Base-by-base conservation (phyloP, 1,139 yeast genomes). In the Geotrichum candidum region DNA sequence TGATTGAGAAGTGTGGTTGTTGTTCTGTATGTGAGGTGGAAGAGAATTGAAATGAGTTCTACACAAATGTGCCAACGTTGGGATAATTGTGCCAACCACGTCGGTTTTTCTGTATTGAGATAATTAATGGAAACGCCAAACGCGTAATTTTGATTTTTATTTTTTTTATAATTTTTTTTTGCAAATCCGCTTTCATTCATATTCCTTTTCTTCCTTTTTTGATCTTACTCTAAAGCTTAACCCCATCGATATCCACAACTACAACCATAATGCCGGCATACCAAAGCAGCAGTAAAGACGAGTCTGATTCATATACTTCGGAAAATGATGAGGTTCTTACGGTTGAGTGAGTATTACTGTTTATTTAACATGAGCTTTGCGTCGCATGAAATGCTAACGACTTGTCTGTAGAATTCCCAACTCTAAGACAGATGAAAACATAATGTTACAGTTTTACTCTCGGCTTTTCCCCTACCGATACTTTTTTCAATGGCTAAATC, bases 401-500 rank as follows among this genome's bases (percentile, higher is more conserved):
- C 6, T 25, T 31, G 6, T n/a, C 22, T 15, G 23, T 33, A 59
- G 59, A n/a, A 53, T 59, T 29, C 61, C 59, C 48, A 54, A 59
- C 53, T 45, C 58, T 6, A 45, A 31, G n/a, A 57, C 51, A n/a
- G 63, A 60, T 38, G 60, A 56, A 51, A 53, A 29, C 51, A 46
- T 51, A 13, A 63, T 69, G 58, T 54, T 63, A 15, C 67, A 66
- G 56, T 94, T 88, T 74, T 94, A 94, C 74, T 85, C 85, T 67
- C 77, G 86, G 50, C 76, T 90, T 18, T 76, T 77, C 64, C 81
- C 81, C 1, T 90, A 88, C 76, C 81, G 86, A 64, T 80, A 84
- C 54, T 78, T 92, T 27, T 92, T 87, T 76, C 87, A 84, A 66
- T 94, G 99, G 99, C 78, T 94, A 59, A 89, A 86, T 70, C 98